A percentile compares a stretch with the other conserved stretches of the same genome.
Conservation (phyloP, 2,329 filamentous ascomycete species). For the Microcera coccophila region DNA sequence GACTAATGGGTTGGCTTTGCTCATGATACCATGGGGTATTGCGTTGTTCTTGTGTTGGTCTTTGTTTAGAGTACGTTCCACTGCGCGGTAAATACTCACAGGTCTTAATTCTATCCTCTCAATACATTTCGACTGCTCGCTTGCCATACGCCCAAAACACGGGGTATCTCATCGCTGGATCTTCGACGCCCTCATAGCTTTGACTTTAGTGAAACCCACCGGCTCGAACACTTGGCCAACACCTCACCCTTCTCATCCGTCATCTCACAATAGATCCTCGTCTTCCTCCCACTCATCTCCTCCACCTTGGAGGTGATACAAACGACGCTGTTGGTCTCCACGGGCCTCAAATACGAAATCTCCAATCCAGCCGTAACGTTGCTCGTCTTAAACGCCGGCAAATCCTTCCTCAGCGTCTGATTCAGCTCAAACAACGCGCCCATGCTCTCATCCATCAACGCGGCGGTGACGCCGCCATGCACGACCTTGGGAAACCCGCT, state of each 20-base stretch:
- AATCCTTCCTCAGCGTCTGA: slow-evolving; percentile 29
- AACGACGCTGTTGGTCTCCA: slow-evolving; percentile 29
- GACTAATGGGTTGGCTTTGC: not conserved
- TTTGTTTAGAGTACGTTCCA: too few relatives aligned
- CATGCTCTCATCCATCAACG: slow-evolving; percentile 37
- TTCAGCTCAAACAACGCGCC: slow-evolving; percentile 37
- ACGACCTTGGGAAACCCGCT: slow-evolving; percentile 32
- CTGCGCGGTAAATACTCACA: too few relatives aligned
- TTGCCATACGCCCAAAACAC: too few relatives aligned
- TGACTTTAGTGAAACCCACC: slow-evolving; percentile 32
- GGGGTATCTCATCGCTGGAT: too few relatives aligned
- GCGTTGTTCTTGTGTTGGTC: too few relatives aligned
- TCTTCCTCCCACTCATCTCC: slow-evolving; percentile 33
- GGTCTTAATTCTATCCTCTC: too few relatives aligned
- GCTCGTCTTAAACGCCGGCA: slow-evolving; percentile 23
- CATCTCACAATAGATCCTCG: slow-evolving; percentile 28
- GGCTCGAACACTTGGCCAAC: slow-evolving; percentile 30
- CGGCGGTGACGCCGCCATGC: slow-evolving; percentile 36
- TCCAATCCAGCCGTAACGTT: slow-evolving; percentile 35
- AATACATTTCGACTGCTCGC: too few relatives aligned
- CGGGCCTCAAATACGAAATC: slow-evolving; percentile 33
- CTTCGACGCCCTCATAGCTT: slow-evolving; percentile 12
- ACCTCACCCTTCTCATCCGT: slow-evolving; percentile 28
- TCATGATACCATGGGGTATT: not conserved
- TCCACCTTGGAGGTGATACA: slow-evolving; percentile 31